Evolutionary conservation across 768 basidiomycete genomes (phyloP).

Genomic region (Rhizopogon roseolus): DNA sequence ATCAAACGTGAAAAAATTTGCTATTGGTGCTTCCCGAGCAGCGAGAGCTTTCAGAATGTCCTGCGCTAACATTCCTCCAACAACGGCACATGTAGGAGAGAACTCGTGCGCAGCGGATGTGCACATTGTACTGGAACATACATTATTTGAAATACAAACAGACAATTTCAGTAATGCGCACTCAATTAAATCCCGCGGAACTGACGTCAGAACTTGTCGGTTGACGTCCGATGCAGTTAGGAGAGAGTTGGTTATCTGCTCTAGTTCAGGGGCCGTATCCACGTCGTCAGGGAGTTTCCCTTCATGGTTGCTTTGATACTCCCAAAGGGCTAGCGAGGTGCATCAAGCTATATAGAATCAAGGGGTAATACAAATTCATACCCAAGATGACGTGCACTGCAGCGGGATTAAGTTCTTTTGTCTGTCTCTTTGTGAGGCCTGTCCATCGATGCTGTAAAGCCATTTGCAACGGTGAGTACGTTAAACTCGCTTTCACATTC

Average conservation of each 20-base stretch:
- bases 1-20: conserved; percentile 89
- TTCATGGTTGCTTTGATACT: conserved; percentile 61
- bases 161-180: conserved; percentile 28
- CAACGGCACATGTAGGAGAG: conserved; percentile 89
- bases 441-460: conserved; percentile 71
- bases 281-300: conserved; percentile 52
- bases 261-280: conserved; percentile 49
- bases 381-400: conserved; percentile 70
- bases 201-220: conserved; percentile 52
- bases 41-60: conserved; percentile 90
- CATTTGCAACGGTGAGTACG: conserved; percentile 58
- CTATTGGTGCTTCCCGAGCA: conserved; percentile 87
- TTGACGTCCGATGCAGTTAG: conserved; percentile 64
- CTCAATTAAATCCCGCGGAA: conserved; percentile 62
- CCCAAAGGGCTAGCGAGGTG: conserved; percentile 64
- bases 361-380: conserved; percentile 23
- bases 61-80: conserved; percentile 93
- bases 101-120: conserved; percentile 79
- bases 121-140: conserved; percentile 50
- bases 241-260: conserved; percentile 58
- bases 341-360: neutral
- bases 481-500: conserved; percentile 52
- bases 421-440: conserved; percentile 64
- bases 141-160: conserved; percentile 4
- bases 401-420: conserved; percentile 79